These are phyloP conservation scores for Suhomyces kilbournensis DNA, from an alignment of 805 yeast species.

Conservation along the genomic window DNA sequence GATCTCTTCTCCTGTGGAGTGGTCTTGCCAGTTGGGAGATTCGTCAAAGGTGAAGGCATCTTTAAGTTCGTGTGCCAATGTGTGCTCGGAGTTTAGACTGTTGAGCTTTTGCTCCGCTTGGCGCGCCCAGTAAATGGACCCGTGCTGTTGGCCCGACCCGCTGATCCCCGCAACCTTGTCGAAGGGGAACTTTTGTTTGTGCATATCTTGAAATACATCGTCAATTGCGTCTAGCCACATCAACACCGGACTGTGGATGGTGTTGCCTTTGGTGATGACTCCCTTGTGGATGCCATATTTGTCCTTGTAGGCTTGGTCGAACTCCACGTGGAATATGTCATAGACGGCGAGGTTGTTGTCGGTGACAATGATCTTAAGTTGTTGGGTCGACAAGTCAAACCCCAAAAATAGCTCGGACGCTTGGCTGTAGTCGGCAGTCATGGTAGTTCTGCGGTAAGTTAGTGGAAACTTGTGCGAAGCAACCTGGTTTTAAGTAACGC, in stretches of 20 bases:
- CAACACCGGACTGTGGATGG: constrained; percentile 74
- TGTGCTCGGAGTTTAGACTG: constrained; percentile 24
- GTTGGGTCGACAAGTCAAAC: constrained; percentile 87
- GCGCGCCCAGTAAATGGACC: constrained; percentile 76
- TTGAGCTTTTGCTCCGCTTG: constrained; percentile 42
- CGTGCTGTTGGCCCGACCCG: constrained; percentile 93
- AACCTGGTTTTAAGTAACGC: neutral
- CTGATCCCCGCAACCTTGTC: constrained; percentile 59
- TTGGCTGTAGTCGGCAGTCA: neutral
- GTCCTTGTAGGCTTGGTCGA: constrained; percentile 59
- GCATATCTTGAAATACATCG: constrained; percentile 52
- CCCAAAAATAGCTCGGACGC: constrained; percentile 44
- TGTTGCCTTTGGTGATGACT: constrained; percentile 54
- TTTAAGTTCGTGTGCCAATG: constrained; percentile 39
- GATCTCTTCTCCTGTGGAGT: constrained; percentile 74
- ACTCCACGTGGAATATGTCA: constrained; percentile 62
- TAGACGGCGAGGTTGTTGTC: constrained; percentile 51
- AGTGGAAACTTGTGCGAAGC: neutral
- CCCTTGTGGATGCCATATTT: constrained; percentile 70
- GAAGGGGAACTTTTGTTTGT: constrained; percentile 53
- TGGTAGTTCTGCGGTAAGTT: neutral
- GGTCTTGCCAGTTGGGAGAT: constrained; percentile 96
- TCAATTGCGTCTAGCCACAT: constrained; percentile 90
- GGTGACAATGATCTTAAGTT: constrained; percentile 71
- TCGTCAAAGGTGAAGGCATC: constrained; percentile 57